These are phyloP conservation scores for Tulasnella sp. DNA, from an alignment of 768 basidiomycete genomes.

Conservation along the genomic window DNA sequence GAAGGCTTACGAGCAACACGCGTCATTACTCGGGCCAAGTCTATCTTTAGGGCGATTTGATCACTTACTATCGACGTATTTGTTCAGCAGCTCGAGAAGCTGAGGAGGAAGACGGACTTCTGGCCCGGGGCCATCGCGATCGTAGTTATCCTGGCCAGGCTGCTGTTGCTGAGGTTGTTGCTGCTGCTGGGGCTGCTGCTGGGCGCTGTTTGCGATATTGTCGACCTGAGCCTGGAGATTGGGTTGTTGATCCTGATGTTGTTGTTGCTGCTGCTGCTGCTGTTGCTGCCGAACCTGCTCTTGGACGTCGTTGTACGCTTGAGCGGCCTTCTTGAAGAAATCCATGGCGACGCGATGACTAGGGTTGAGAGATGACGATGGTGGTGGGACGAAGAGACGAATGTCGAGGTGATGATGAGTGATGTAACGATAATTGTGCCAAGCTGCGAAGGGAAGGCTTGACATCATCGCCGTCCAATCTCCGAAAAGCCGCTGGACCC, in stretches of 20 bases:
- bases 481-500: not conserved
- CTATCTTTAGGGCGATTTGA: not conserved
- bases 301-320: not conserved
- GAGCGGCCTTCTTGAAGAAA: not conserved
- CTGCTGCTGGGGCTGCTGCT: not conserved
- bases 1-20: not conserved
- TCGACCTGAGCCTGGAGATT: not conserved
- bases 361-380: not conserved
- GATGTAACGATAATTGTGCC: not conserved
- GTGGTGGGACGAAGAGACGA: not conserved
- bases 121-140: not conserved
- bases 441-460: not conserved
- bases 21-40: not conserved
- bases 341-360: slow-evolving; percentile 1
- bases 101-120: not conserved
- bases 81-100: not conserved
- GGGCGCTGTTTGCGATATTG: not conserved
- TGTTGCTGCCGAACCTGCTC: not conserved
- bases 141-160: not conserved
- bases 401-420: not conserved
- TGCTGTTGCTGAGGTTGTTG: not conserved
- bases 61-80: slow-evolving; percentile 7
- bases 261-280: not conserved
- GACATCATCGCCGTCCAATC: not conserved
- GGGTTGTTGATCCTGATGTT: not conserved